Conservation (phyloP, 2,329 filamentous ascomycete species). For the Aplosporella prunicola region DNA sequence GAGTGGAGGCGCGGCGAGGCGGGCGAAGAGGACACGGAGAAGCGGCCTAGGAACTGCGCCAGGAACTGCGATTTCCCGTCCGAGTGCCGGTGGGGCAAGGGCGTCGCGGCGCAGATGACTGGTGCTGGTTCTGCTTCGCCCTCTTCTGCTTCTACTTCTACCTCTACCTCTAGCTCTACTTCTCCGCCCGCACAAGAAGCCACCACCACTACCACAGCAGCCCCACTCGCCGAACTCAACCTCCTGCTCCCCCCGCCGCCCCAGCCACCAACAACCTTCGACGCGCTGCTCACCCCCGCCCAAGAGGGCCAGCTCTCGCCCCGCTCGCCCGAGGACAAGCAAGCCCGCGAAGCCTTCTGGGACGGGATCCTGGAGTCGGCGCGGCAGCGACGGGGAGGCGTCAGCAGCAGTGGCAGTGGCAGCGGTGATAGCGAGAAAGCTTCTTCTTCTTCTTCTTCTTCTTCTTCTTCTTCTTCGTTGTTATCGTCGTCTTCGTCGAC, state of each 20-base stretch:
- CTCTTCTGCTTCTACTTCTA: constrained; percentile 2
- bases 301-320: constrained; percentile 13
- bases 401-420: neutral
- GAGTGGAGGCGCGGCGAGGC: constrained; percentile 30
- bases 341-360: constrained; percentile 19
- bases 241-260: too few relatives aligned
- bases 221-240: neutral
- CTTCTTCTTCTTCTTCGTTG: too few relatives aligned
- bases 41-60: constrained; percentile 33
- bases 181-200: neutral
- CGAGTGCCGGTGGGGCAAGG: constrained; percentile 33
- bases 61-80: constrained; percentile 36
- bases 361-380: constrained; percentile 19
- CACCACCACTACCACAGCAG: neutral
- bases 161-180: constrained; percentile 2
- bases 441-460: too few relatives aligned
- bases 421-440: neutral
- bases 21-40: constrained; percentile 13
- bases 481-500: too few relatives aligned
- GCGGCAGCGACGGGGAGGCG: constrained; percentile 17
- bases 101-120: constrained; percentile 22
- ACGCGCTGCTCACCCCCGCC: constrained; percentile 7
- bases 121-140: too few relatives aligned
- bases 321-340: constrained; percentile 9
- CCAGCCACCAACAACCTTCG: constrained; percentile 11